A percentile compares a stretch with the other conserved stretches of the same genome.
These are phyloP conservation scores for Hypoxylon trugodes DNA, from an alignment of 495 filamentous ascomycete species.

Conservation along the genomic window DNA sequence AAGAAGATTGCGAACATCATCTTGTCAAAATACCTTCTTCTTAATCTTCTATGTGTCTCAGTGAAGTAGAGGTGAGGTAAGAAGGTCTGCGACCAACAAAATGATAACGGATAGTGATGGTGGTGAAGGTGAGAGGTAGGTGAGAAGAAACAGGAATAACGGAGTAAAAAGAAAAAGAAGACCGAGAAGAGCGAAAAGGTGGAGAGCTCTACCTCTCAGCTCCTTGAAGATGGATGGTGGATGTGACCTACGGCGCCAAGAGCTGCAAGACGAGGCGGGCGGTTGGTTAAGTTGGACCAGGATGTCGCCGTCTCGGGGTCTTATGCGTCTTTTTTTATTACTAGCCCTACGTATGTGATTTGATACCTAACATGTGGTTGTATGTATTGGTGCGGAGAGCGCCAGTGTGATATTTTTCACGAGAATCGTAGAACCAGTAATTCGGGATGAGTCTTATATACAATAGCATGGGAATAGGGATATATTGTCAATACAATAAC, in stretches of 20 bases:
- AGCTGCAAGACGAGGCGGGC: conserved; percentile 34
- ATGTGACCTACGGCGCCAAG: conserved; percentile 29
- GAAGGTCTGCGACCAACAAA: conserved; percentile 4
- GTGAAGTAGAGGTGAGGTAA: not conserved
- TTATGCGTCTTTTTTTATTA: conserved; percentile 21
- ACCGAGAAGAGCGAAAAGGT: not conserved
- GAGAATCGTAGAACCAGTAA: too few species aligned
- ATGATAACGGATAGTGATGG: not conserved
- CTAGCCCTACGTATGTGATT: not conserved
- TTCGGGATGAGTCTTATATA: too few species aligned
- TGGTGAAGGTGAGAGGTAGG: conserved; percentile 9
- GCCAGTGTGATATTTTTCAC: not conserved
- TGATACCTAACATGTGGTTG: not conserved
- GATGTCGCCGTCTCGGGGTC: not conserved
- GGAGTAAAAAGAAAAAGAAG: not conserved
- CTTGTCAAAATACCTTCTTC: conserved; percentile 40
- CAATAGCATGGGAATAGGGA: too few species aligned
- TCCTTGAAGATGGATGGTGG: too few species aligned
- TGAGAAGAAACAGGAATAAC: too few species aligned
- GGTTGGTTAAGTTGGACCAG: conserved; percentile 5
- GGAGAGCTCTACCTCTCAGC: conserved; percentile 27
- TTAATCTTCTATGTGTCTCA: not conserved
- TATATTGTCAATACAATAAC: too few species aligned
- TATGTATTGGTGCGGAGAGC: not conserved
- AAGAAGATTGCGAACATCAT: conserved; percentile 85